Percentiles rank a stretch among this genome's conserved stretches.
Conservation (phyloP, 208 protist genomes). For the Vickermania ingenoplastis region DNA sequence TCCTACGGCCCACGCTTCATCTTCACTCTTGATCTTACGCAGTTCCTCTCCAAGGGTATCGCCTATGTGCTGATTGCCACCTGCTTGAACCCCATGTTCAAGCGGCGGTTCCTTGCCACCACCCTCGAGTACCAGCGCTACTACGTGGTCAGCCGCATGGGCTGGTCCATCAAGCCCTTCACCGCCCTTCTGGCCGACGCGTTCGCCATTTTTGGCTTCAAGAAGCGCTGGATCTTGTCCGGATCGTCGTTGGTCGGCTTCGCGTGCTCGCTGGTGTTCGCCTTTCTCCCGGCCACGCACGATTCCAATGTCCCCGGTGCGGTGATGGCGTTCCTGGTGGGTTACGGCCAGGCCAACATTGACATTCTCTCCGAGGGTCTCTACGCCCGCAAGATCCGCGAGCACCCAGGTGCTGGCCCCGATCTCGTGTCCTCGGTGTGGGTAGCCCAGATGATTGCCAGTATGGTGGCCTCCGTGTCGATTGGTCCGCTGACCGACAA, state of each 20-base stretch:
- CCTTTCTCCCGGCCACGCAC: conserved; percentile 25
- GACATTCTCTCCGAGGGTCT: conserved; percentile 72
- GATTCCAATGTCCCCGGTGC: conserved; percentile 17
- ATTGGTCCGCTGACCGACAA: conserved; percentile 41
- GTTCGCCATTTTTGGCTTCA: conserved; percentile 60
- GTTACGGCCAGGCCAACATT: conserved; percentile 51
- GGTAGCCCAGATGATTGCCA: conserved; percentile 33
- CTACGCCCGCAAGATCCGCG: conserved; percentile 64
- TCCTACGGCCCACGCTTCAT: conserved; percentile 25
- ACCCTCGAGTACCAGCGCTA: conserved; percentile 39
- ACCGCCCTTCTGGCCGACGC: conserved; percentile 46
- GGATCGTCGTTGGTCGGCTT: conserved; percentile 30
- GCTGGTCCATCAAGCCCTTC: conserved; percentile 62
- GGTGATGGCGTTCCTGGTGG: conserved; percentile 44
- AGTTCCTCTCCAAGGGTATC: conserved; percentile 31
- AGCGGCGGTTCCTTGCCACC: conserved; percentile 18
- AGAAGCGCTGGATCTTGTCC: conserved; percentile 65
- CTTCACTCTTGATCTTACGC: conserved; percentile 13
- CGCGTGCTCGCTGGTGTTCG: conserved; percentile 31
- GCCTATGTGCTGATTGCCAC: conserved; percentile 22
- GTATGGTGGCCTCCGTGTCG: conserved; percentile 31
- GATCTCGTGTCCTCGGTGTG: conserved; percentile 59
- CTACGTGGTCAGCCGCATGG: conserved; percentile 19
- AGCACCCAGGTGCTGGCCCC: conserved; percentile 29
- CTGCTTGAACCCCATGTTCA: conserved; percentile 36